phyloP scores from a whole-genome alignment of 129 eudicot species.

The Flaveria ramosissima region DNA sequence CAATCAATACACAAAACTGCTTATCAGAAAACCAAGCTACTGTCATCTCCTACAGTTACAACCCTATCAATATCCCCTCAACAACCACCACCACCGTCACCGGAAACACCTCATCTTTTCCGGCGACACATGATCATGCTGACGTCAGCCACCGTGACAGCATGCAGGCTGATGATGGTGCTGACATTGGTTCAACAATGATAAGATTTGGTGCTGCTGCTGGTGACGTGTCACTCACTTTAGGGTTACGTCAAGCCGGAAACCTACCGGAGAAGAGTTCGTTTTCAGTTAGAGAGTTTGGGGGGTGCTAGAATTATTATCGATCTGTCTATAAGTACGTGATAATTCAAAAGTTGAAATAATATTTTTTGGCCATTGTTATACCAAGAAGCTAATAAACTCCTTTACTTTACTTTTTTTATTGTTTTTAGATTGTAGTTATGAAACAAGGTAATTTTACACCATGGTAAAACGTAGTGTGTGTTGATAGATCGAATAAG shows the following conservation, averaged over 20 bases:
- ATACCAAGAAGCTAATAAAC: conserved; percentile 37
- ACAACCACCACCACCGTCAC: conserved; percentile 19
- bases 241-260: conserved; percentile 95
- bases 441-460: too few species aligned
- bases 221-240: conserved; percentile 90
- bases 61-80: background rate
- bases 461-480: conserved; percentile 20
- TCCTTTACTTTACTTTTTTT: background rate
- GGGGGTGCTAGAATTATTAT: conserved; percentile 39
- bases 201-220: conserved; percentile 68
- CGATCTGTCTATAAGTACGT: conserved; percentile 30
- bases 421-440: background rate
- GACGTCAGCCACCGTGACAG: conserved; percentile 27
- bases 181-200: conserved; percentile 50
- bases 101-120: conserved; percentile 13
- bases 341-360: conserved; percentile 22
- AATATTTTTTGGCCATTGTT: conserved; percentile 30
- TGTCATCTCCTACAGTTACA: background rate
- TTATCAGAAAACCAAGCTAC: conserved; percentile 52
- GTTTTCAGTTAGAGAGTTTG: conserved; percentile 64
- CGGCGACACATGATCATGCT: conserved; percentile 12
- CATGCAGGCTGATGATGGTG: background rate
- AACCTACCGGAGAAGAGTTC: conserved; percentile 65
- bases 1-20: conserved; percentile 49
- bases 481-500: conserved; percentile 19